Conservation (phyloP, 1,284 basidiomycete species). For the Entoloma clypeatum region DNA sequence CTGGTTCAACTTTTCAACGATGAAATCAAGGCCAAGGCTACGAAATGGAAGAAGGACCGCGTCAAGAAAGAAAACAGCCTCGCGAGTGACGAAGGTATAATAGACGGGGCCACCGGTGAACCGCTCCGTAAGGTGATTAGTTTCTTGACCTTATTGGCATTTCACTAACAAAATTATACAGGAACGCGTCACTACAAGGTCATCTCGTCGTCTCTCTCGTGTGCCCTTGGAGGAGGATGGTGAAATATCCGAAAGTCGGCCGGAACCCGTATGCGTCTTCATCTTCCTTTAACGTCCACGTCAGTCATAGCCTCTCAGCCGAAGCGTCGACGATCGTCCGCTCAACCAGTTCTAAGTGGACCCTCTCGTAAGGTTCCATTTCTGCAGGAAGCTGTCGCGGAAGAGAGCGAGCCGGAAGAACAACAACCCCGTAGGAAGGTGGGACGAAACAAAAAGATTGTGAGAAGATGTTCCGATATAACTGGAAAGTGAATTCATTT, state of each 20-base stretch:
- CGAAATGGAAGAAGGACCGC: constrained; percentile 63
- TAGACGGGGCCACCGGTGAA: constrained; percentile 70
- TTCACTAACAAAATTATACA: constrained; percentile 9
- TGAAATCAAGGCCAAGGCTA: constrained; percentile 62
- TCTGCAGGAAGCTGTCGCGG: constrained; percentile 46
- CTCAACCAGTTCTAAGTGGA: constrained; percentile 62
- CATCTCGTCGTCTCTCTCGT: constrained; percentile 49
- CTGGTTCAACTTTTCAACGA: constrained; percentile 79
- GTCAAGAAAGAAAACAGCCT: constrained; percentile 62
- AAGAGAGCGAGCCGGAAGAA: constrained; percentile 78
- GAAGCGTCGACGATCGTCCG: constrained; percentile 46
- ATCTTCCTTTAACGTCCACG: constrained; percentile 15
- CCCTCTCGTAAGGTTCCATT: constrained; percentile 38
- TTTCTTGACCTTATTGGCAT: constrained; percentile 4
- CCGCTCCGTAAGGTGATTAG: constrained; percentile 49
- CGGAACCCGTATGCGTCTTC: constrained; percentile 44
- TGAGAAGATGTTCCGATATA: constrained; percentile 27
- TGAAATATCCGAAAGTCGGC: constrained; percentile 34
- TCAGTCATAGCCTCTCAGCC: too few relatives aligned
- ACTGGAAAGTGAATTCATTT: constrained; percentile 6
- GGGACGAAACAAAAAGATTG: constrained; percentile 56
- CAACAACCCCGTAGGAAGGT: constrained; percentile 59
- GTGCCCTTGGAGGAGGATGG: constrained; percentile 39
- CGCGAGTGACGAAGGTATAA: constrained; percentile 77
- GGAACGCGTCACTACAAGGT: constrained; percentile 38